Evolutionary conservation across 768 basidiomycete species (phyloP).

Genomic region (Lentinula sp.): DNA sequence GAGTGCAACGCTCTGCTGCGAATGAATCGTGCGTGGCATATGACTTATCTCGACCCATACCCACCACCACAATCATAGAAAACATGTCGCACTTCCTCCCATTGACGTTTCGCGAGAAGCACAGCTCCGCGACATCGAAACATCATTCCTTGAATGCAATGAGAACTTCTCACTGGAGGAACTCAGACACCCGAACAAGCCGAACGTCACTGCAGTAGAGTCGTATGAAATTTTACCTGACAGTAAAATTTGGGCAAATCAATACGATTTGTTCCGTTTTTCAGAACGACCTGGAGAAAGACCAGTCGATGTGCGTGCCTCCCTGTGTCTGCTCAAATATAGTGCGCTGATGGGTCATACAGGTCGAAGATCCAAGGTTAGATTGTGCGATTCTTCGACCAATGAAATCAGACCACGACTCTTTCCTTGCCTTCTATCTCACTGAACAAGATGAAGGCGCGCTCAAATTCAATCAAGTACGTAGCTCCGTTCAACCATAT

Average conservation of each 20-base stretch:
- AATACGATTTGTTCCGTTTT: slow-evolving; percentile 83
- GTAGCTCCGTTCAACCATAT: slow-evolving; percentile 34
- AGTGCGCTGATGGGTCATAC: background rate
- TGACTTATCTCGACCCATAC: background rate
- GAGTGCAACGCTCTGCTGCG: slow-evolving; percentile 34
- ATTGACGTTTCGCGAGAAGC: slow-evolving; percentile 73
- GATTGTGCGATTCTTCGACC: slow-evolving; percentile 84
- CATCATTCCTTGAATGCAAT: slow-evolving; percentile 62
- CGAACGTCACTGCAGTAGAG: slow-evolving; percentile 66
- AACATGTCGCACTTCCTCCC: slow-evolving; percentile 35
- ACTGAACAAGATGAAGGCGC: slow-evolving; percentile 73
- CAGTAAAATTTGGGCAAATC: slow-evolving; percentile 82
- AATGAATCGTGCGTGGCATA: slow-evolving; percentile 50
- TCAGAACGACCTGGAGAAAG: slow-evolving; percentile 83
- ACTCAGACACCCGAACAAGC: slow-evolving; percentile 77
- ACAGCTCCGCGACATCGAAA: slow-evolving; percentile 73
- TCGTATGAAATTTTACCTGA: slow-evolving; percentile 83
- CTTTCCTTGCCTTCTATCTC: slow-evolving; percentile 82
- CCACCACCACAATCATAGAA: slow-evolving; percentile 25
- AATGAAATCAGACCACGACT: slow-evolving; percentile 84
- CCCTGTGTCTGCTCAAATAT: background rate
- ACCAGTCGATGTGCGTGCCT: slow-evolving; percentile 49
- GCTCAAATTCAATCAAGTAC: slow-evolving; percentile 53
- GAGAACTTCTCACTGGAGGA: slow-evolving; percentile 51
- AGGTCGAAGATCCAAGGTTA: slow-evolving; percentile 74